These are phyloP conservation scores for Naganishia albida DNA, from an alignment of 1,284 basidiomycete species.

Conservation along the genomic window DNA sequence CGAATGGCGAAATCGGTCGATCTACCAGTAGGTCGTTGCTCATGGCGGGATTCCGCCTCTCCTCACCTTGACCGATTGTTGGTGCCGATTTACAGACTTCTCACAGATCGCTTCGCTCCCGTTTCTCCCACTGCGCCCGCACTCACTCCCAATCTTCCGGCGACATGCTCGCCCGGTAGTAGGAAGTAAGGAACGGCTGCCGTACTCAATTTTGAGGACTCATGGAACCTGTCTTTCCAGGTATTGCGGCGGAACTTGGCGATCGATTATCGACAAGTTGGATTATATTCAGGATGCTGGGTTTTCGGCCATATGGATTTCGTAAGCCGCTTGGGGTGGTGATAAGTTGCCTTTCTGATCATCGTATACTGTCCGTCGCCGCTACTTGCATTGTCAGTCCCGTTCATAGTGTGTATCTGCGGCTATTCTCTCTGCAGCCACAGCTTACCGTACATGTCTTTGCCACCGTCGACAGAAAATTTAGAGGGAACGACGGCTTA, in stretches of 20 bases:
- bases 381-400: not conserved
- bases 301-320: constrained; percentile 36
- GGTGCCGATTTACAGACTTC: constrained; percentile 56
- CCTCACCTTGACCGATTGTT: not conserved
- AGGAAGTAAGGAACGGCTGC: constrained; percentile 30
- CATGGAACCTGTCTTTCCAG: not conserved
- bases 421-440: not conserved
- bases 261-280: constrained; percentile 68
- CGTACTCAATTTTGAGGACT: no score
- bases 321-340: constrained; percentile 34
- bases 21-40: constrained; percentile 48
- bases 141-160: constrained; percentile 45
- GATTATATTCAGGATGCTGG: constrained; percentile 77
- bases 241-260: constrained; percentile 65
- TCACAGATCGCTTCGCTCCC: constrained; percentile 73
- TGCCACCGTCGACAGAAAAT: constrained; percentile 44
- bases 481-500: constrained; percentile 69
- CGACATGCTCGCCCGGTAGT: constrained; percentile 57
- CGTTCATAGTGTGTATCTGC: not conserved
- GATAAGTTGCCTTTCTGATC: not conserved
- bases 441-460: not conserved
- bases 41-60: not conserved
- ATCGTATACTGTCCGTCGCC: no score
- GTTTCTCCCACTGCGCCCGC: constrained; percentile 60
- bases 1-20: constrained; percentile 13